Evolutionary conservation across 495 filamentous ascomycete species (phyloP), one percentile per base, ranked within the genome.

Genomic region (Xeromyces bisporus): DNA sequence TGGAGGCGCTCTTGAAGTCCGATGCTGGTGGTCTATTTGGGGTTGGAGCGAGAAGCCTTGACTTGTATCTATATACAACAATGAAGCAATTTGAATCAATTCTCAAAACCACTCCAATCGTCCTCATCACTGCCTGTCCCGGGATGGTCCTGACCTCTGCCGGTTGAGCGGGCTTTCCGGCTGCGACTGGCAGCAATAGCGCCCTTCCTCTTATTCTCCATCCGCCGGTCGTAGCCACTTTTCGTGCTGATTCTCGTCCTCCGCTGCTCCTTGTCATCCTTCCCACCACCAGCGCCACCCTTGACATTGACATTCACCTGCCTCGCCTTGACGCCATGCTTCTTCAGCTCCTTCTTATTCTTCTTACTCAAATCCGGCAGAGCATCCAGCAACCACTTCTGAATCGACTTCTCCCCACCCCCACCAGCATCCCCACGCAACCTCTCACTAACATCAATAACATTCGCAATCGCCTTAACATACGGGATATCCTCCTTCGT

Each of bases 401-500:
- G 74, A 23, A 92, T 66, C 6, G 65, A 61, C 1, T 55, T 60
- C 3, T 52, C 48, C 31, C 61, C 69, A 0, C 44, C 39, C 3
- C 51, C 48, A 31, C 61, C 69, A 0, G 46, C 39, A 7, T 43
- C 50, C 0, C 55, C 58, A 13, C 57, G 53, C 10, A 59, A 53
- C 53, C 74, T 80, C 58, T 93, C 81, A 41, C 80, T 80, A 17
- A 69, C 69, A 4, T 80, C 67, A 42, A 96, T 93, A 6, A 94
- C 79, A 44, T 93, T 93, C 23, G 85, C 87, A 23, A 97, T 78
- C 36, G 69, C 79, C 60, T 89, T 93, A 11, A 97, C 68, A 40
- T 84, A 82, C 1, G 77, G 74, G 14, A 94, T 74, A 48, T 97
- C 89, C 29, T 92, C 89, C 47, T 89, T 82, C 0, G 89, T 96